Evolutionary conservation across 1,284 basidiomycete genomes (phyloP).

Genomic region (Sporisorium reilianum): DNA sequence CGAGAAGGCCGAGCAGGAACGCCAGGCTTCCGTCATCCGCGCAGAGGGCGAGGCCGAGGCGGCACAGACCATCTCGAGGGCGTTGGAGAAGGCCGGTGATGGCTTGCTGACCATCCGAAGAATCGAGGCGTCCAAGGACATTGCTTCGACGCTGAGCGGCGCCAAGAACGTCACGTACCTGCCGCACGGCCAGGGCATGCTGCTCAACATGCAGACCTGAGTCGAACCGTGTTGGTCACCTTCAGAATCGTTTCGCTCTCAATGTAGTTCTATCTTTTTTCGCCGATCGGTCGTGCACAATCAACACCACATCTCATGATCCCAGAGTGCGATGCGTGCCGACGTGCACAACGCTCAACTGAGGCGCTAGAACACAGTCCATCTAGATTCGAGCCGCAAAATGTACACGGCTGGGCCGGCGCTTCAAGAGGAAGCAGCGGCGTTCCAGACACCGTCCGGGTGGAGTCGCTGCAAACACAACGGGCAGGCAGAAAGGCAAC

Average conservation of each 20-base stretch:
- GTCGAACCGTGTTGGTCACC: not conserved
- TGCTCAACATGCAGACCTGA: slow-evolving; percentile 32
- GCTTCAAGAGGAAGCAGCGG: not conserved
- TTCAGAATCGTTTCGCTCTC: not conserved
- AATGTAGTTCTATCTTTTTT: slow-evolving; percentile 43
- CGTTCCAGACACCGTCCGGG: slow-evolving; percentile 48
- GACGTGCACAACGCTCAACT: no score
- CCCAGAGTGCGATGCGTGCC: no score
- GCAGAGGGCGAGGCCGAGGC: slow-evolving; percentile 99
- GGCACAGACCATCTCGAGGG: slow-evolving; percentile 82
- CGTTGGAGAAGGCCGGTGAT: slow-evolving; percentile 94
- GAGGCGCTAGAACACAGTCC: not conserved
- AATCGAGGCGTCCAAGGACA: slow-evolving; percentile 98
- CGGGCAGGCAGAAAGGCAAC: not conserved
- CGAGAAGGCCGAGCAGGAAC: slow-evolving; percentile 95
- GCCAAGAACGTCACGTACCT: slow-evolving; percentile 71
- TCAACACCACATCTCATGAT: slow-evolving; percentile 49
- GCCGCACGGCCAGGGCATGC: slow-evolving; percentile 70
- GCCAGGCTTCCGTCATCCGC: slow-evolving; percentile 96
- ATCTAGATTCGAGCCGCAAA: not conserved
- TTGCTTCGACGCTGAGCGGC: slow-evolving; percentile 74
- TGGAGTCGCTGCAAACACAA: slow-evolving; percentile 32
- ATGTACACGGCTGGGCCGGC: not conserved
- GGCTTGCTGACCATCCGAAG: slow-evolving; percentile 94
- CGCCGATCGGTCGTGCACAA: slow-evolving; percentile 23